Percentiles rank a stretch among this genome's conserved stretches.
phyloP scores from a whole-genome alignment of 2,329 filamentous ascomycete genomes.

The Pseudogymnoascus destructans region DNA sequence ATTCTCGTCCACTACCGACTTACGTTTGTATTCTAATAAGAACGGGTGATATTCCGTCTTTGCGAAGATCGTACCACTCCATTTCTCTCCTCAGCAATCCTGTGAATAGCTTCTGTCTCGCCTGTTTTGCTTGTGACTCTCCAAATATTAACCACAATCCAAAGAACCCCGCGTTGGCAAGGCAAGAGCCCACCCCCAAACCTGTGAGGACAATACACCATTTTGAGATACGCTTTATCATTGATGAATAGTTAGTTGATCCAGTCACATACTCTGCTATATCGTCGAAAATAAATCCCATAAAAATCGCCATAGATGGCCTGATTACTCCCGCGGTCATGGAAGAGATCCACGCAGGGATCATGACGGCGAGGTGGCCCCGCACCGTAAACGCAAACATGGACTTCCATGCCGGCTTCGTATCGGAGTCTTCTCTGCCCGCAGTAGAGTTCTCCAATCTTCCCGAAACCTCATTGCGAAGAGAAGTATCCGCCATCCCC shows the following conservation, averaged over 20 bases:
- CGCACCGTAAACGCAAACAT: conserved; percentile 62
- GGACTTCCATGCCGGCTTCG: conserved; percentile 15
- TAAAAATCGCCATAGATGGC: conserved; percentile 53
- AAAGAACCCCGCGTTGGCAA: conserved; percentile 54
- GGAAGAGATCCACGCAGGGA: conserved; percentile 42
- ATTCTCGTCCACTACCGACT: conserved; percentile 24
- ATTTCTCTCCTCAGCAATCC: conserved; percentile 61
- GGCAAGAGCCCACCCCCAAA: conserved; percentile 52
- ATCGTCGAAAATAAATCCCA: conserved; percentile 62
- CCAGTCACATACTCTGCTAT: conserved; percentile 54
- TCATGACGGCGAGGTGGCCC: conserved; percentile 42
- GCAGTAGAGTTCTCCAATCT: not conserved
- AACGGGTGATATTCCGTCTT: conserved; percentile 59
- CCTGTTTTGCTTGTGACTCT: conserved; percentile 60
- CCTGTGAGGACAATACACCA: conserved; percentile 50
- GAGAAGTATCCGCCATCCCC: not conserved
- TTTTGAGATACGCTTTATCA: conserved; percentile 42
- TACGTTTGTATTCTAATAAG: conserved; percentile 63
- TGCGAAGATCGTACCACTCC: conserved; percentile 66
- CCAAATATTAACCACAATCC: conserved; percentile 64
- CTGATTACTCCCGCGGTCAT: conserved; percentile 47
- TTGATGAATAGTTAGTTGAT: conserved; percentile 32
- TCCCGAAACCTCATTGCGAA: not conserved
- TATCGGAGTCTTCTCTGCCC: not conserved
- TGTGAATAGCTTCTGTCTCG: conserved; percentile 51